Conservation (phyloP, 441 rosid species). For the Populus trichocarpa region DNA sequence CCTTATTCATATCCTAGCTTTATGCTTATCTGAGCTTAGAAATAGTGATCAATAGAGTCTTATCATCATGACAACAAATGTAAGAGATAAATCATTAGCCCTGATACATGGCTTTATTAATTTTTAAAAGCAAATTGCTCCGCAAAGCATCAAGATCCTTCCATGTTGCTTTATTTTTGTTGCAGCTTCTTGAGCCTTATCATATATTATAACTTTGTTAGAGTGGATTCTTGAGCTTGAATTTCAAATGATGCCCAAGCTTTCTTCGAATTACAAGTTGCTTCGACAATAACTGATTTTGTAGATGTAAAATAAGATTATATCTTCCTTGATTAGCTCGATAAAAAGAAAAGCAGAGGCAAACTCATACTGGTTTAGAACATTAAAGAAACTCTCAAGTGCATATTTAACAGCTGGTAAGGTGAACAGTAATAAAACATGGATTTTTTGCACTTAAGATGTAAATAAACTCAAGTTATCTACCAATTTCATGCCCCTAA, state of each 20-base stretch:
- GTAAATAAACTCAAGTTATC: slow-evolving; percentile 98
- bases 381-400: slow-evolving; percentile 81
- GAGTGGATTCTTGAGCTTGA: slow-evolving; percentile 83
- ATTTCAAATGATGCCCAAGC: slow-evolving; percentile 63
- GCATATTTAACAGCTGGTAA: slow-evolving; percentile 81
- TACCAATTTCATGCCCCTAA: slow-evolving; percentile 99
- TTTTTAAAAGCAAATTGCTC: slow-evolving; percentile 69
- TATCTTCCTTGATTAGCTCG: slow-evolving; percentile 89
- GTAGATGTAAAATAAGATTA: slow-evolving; percentile 72
- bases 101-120: slow-evolving; percentile 47
- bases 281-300: slow-evolving; percentile 84
- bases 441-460: slow-evolving; percentile 96
- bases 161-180: slow-evolving; percentile 89
- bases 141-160: slow-evolving; percentile 83
- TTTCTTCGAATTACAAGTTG: slow-evolving; percentile 68
- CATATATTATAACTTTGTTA: slow-evolving; percentile 69
- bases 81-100: slow-evolving; percentile 65
- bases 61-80: slow-evolving; percentile 79
- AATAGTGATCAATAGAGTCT: slow-evolving; percentile 86
- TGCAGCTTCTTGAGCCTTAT: slow-evolving; percentile 89
- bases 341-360: slow-evolving; percentile 59
- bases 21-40: slow-evolving; percentile 97
- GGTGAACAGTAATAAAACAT: slow-evolving; percentile 71
- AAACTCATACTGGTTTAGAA: slow-evolving; percentile 72
- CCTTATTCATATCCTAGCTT: slow-evolving; percentile 84